Base-by-base conservation (phyloP, 1,284 basidiomycete genomes). In the Ustilago curta region DNA sequence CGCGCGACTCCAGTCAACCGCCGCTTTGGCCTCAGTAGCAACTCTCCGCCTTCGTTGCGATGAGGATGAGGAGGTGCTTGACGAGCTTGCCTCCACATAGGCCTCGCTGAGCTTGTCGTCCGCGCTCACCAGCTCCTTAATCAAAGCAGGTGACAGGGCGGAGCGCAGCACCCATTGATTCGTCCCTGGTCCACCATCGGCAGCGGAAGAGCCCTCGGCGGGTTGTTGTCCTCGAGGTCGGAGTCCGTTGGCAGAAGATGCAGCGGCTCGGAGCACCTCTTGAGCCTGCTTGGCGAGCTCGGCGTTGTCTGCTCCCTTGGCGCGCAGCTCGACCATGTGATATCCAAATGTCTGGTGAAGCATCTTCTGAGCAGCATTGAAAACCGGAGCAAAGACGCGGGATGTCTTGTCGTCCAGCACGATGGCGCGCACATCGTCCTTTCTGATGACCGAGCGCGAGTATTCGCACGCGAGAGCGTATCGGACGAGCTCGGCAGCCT, bases 391-490 rank as follows among this genome's bases (percentile, higher is more conserved):
- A 21, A 81, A 79, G 19, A 55, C 59, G 18, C 73, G 62, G 3
- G 68, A 25, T 3, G 57, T 53, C 16, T 66, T 48, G 21, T 67
- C 64, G 37, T 63, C 66, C 32, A 72, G 56, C 29, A 79, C 71
- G 31, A 63, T 68, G 39, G 25, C 57, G 57, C 43, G 57, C 18
- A 82, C 68, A 47, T 77, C 73, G 16, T 78, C 71, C 21, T 69
- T 70, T n/a, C 57, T 35, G 29, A 82, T 67, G 3, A 63, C 18
- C 0, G 23, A 47, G 37, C 73, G 70, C 16, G 59, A 52, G 37
- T 77, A 76, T 32, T 82, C 80, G 59, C 58, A 70, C 27, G 76
- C 76, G 8, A 82, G 60, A 8, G 79, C 76, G 31, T 74, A 58
- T 12, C 80, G 61, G 35, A 65, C 77, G 6, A 82, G 68, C 21